Evolutionary conservation across 495 filamentous ascomycete genomes (phyloP).

Genomic region (Corynascus novoguineensis): DNA sequence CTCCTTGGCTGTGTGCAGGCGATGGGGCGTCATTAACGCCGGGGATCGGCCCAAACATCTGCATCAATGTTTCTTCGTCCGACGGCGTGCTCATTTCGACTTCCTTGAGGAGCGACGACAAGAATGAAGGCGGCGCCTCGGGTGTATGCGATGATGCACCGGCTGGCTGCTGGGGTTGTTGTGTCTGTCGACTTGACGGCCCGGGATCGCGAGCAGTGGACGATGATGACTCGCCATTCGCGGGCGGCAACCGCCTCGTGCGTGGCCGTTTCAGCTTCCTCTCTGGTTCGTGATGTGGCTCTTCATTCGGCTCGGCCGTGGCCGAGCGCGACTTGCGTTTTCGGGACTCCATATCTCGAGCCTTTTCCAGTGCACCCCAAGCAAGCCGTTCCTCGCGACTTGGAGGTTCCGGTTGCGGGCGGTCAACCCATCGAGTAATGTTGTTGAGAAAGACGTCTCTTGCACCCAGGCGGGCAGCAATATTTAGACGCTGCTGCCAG

Average conservation of each 20-base stretch:
- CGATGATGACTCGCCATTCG: conserved; percentile 36
- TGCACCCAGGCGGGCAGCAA: conserved; percentile 71
- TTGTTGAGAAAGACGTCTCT: conserved; percentile 61
- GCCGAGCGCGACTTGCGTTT: conserved; percentile 74
- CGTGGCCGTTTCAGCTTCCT: conserved; percentile 81
- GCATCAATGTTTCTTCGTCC: conserved; percentile 49
- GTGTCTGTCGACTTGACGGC: neutral
- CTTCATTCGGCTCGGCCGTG: conserved; percentile 63
- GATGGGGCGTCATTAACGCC: conserved; percentile 50
- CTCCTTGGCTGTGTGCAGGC: conserved; percentile 60
- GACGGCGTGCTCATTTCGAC: conserved; percentile 64
- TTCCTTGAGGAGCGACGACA: conserved; percentile 78
- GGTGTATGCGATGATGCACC: conserved; percentile 17
- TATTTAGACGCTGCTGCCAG: conserved; percentile 75
- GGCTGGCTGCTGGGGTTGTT: conserved; percentile 6
- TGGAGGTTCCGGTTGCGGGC: conserved; percentile 50
- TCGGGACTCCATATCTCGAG: conserved; percentile 59
- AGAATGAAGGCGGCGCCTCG: conserved; percentile 55
- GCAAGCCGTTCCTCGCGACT: conserved; percentile 74
- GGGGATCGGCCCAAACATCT: conserved; percentile 42
- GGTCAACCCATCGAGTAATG: conserved; percentile 32
- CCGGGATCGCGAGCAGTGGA: conserved; percentile 11
- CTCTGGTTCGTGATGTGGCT: conserved; percentile 55
- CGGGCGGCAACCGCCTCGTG: conserved; percentile 44
- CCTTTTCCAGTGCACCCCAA: conserved; percentile 85